Conservation (phyloP, 177 flowering plant genomes). For the Telopea speciosissima region DNA sequence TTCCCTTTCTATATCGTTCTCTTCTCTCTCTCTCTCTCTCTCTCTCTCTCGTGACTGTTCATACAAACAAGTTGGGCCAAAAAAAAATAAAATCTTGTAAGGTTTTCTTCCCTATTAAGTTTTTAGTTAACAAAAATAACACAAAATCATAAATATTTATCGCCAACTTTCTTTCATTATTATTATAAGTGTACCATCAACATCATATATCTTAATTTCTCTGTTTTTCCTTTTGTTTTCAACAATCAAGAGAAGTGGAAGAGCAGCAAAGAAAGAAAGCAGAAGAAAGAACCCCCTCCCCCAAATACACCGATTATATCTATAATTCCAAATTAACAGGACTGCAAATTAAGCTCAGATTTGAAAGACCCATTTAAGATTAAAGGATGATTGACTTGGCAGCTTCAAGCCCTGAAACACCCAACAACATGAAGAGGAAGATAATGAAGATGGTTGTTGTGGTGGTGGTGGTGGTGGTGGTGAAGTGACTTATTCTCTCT, state of each 20-base stretch:
- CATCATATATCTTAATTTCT: too few relatives aligned
- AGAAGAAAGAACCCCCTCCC: not conserved
- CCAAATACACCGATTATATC: too few relatives aligned
- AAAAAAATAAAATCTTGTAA: not conserved
- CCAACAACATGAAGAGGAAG: constrained; percentile 18
- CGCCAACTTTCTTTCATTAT: not conserved
- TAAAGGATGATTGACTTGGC: too few relatives aligned
- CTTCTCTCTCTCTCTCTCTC: too few relatives aligned
- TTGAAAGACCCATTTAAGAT: too few relatives aligned
- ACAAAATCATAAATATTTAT: not conserved
- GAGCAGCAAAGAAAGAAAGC: not conserved
- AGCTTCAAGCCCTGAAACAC: constrained; percentile 39
- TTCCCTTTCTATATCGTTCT: not conserved
- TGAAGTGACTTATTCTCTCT: constrained; percentile 31
- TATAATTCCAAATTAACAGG: too few relatives aligned
- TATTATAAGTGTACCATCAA: not conserved
- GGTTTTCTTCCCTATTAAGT: not conserved
- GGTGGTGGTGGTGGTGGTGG: constrained; percentile 7
- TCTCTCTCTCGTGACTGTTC: not conserved
- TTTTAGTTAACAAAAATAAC: not conserved
- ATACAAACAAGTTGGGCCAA: not conserved
- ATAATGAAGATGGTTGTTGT: not conserved
- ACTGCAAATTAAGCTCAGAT: too few relatives aligned
- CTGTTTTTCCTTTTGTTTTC: too few relatives aligned
- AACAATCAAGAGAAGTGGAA: too few relatives aligned